Evolutionary conservation across 176 grass and related monocot species (phyloP).

Genomic region (Juncus inflexus): DNA sequence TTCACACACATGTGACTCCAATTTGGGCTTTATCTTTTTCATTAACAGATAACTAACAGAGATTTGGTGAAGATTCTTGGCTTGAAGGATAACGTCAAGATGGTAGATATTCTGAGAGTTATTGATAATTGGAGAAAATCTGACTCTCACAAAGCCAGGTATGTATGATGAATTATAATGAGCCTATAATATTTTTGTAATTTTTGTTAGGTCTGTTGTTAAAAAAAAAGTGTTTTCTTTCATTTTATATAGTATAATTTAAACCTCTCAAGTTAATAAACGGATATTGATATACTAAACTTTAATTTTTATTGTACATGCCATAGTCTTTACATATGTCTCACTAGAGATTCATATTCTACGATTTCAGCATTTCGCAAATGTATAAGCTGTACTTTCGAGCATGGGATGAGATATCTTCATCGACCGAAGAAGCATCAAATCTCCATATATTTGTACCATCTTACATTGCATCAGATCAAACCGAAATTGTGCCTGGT

Average conservation of each 20-base stretch:
- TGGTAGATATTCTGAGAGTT: slow-evolving; percentile 26
- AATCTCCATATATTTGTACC: slow-evolving; percentile 35
- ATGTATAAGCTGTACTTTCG: slow-evolving; percentile 35
- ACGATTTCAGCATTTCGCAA: slow-evolving; percentile 31
- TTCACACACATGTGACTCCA: background rate
- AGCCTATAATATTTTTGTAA: too few relatives aligned
- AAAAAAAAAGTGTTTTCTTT: background rate
- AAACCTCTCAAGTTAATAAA: background rate
- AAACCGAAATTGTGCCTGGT: slow-evolving; percentile 17
- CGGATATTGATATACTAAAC: too few relatives aligned
- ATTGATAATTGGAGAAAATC: slow-evolving; percentile 17
- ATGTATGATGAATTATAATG: slow-evolving; percentile 4
- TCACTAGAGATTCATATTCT: slow-evolving; percentile 14
- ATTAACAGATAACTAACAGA: slow-evolving; percentile 21
- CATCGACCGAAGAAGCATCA: slow-evolving; percentile 17
- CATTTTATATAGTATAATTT: background rate
- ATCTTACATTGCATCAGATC: slow-evolving; percentile 6
- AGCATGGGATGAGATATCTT: slow-evolving; percentile 25
- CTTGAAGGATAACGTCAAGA: slow-evolving; percentile 23
- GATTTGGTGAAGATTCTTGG: slow-evolving; percentile 22
- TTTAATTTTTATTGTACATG: too few relatives aligned
- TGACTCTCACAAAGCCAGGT: slow-evolving; percentile 23
- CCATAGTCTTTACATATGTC: too few relatives aligned
- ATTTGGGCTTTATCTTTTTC: slow-evolving; percentile 6
- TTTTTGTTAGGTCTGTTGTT: too few relatives aligned